phyloP scores from a whole-genome alignment of 768 basidiomycete genomes.

The Dioszegia crocea region DNA sequence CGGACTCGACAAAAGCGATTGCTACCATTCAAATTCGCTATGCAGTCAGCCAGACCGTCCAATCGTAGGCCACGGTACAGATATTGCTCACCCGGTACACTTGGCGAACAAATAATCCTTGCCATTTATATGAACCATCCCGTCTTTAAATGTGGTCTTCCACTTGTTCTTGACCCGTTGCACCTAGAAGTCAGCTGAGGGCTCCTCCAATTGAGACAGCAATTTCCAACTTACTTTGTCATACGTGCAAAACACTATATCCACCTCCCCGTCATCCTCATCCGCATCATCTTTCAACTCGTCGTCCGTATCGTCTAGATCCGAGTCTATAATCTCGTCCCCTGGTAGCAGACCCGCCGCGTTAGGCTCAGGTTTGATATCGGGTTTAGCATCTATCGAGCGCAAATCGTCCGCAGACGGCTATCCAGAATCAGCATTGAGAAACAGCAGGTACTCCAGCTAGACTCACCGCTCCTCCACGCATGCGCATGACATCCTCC shows the following conservation, averaged over 20 bases:
- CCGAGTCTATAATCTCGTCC: slow-evolving; percentile 86
- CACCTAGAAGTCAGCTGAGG: slow-evolving; percentile 59
- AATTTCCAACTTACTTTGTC: slow-evolving; percentile 71
- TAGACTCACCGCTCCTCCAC: slow-evolving; percentile 34
- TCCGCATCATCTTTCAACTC: slow-evolving; percentile 80
- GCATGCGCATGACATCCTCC: slow-evolving; percentile 30
- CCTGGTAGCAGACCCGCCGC: slow-evolving; percentile 50
- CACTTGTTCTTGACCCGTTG: slow-evolving; percentile 99
- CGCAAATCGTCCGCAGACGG: not conserved
- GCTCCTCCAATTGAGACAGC: not conserved
- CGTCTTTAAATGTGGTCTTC: slow-evolving; percentile 97
- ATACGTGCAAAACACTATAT: slow-evolving; percentile 97
- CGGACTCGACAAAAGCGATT: not conserved
- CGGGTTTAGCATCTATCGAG: not conserved
- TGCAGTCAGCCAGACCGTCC: not conserved
- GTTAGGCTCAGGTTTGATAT: slow-evolving; percentile 41
- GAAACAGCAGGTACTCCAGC: not conserved
- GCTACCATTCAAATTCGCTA: slow-evolving; percentile 25
- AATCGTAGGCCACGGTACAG: slow-evolving; percentile 6
- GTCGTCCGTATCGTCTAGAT: slow-evolving; percentile 79
- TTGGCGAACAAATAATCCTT: slow-evolving; percentile 96
- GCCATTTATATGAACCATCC: slow-evolving; percentile 94
- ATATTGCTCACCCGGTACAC: slow-evolving; percentile 76
- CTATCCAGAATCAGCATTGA: not conserved
- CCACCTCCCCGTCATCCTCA: slow-evolving; percentile 61